Conservation (phyloP, 192 early-diverging fungal species). For the Spinellus fusiger region DNA sequence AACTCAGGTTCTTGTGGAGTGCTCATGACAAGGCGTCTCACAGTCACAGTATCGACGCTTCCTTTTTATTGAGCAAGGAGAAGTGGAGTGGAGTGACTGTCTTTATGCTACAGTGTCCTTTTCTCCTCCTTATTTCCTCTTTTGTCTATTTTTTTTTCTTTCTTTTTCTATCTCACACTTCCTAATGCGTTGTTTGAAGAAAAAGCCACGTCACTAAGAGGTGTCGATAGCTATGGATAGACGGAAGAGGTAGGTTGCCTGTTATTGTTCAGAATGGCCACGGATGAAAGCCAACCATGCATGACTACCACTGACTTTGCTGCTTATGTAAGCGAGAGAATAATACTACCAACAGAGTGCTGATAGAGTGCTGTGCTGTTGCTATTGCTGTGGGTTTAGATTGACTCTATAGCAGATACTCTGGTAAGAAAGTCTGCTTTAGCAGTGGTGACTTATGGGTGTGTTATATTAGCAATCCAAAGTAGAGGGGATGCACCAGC, state of each 20-base stretch:
- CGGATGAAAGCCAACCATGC: background rate
- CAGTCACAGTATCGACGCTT: no score
- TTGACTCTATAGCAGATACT: background rate
- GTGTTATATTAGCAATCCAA: background rate
- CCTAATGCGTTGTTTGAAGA: no score
- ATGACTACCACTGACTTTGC: background rate
- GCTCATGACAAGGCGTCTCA: no score
- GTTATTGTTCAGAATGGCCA: background rate
- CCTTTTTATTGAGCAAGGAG: no score
- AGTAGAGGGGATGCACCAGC: background rate
- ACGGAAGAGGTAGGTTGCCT: no score
- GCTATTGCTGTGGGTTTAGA: background rate
- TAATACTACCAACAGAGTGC: background rate
- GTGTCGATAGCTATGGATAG: no score
- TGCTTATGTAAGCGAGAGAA: background rate
- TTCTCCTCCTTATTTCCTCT: no score
- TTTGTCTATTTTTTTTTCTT: no score
- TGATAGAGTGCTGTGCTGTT: background rate
- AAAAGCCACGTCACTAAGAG: no score
- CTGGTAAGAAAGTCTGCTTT: background rate
- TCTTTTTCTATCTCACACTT: no score
- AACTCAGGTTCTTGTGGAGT: conserved; percentile 22
- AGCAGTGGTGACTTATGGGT: background rate
- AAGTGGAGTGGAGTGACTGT: no score
- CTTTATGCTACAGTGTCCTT: no score